Conservation (phyloP, 805 yeast species). For the Allodekkera sacchari region DNA sequence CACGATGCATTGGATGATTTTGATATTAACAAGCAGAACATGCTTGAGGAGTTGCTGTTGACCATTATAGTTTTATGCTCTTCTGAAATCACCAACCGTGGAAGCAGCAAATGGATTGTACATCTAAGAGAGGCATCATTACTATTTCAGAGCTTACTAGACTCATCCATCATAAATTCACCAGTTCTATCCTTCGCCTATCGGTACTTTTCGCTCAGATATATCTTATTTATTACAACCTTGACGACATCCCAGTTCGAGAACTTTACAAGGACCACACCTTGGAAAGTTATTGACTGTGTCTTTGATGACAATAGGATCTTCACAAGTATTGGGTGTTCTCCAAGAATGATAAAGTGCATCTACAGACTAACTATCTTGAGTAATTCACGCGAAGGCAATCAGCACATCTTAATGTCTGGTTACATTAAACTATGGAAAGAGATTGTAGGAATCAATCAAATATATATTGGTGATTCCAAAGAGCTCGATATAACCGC, state of each 20-base stretch:
- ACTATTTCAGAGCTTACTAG: conserved; percentile 17
- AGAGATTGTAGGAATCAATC: conserved; percentile 7
- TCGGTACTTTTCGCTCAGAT: conserved; percentile 24
- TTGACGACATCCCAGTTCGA: conserved; percentile 13
- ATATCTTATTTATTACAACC: conserved; percentile 20
- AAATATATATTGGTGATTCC: conserved; percentile 4
- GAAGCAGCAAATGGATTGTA: conserved; percentile 22
- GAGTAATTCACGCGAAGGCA: conserved; percentile 9
- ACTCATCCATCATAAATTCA: conserved; percentile 14
- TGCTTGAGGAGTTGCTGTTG: conserved; percentile 20
- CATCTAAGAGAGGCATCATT: conserved; percentile 24
- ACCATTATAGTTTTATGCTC: conserved; percentile 24
- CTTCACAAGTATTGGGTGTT: conserved; percentile 28
- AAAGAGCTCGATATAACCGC: conserved; percentile 14
- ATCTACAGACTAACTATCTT: conserved; percentile 17
- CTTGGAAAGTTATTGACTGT: conserved; percentile 18
- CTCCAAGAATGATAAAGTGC: conserved; percentile 20
- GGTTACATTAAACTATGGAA: conserved; percentile 9
- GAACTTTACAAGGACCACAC: conserved; percentile 11
- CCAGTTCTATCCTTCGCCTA: conserved; percentile 22
- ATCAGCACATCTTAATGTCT: conserved; percentile 2
- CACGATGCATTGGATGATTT: conserved; percentile 20
- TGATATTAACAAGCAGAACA: conserved; percentile 13
- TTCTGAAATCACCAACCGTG: conserved; percentile 22
- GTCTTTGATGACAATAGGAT: conserved; percentile 17